phyloP scores from a whole-genome alignment of 192 early-diverging fungal species.

The Martensiomyces pterosporus region DNA sequence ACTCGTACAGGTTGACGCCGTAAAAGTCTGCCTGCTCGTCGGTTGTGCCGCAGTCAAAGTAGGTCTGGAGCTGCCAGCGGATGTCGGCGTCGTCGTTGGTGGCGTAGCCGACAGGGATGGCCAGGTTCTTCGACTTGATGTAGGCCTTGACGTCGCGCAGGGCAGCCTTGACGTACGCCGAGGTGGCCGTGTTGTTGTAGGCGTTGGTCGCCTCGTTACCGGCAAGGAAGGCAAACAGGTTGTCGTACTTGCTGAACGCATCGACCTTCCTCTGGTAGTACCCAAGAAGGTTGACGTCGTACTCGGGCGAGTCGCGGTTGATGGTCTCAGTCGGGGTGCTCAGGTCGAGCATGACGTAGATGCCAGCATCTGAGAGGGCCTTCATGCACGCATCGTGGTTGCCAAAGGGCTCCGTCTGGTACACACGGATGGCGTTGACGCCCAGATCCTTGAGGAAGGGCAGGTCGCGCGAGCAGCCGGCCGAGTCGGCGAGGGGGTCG shows the following conservation, averaged over 20 bases:
- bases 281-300: conserved; percentile 53
- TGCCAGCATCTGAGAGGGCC: conserved; percentile 57
- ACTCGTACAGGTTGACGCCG: conserved; percentile 72
- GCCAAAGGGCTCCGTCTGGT: conserved; percentile 58
- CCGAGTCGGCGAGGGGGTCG: conserved; percentile 61
- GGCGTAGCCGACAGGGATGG: conserved; percentile 72
- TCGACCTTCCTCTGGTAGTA: conserved; percentile 60
- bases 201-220: conserved; percentile 74
- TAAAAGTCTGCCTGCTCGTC: conserved; percentile 64
- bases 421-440: conserved; percentile 68
- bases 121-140: conserved; percentile 48
- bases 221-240: conserved; percentile 65
- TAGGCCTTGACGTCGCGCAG: conserved; percentile 65
- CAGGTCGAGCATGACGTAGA: conserved; percentile 71
- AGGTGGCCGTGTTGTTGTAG: conserved; percentile 55
- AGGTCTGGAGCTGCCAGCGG: conserved; percentile 59
- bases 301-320: conserved; percentile 62
- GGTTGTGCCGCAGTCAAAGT: conserved; percentile 65
- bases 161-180: conserved; percentile 66
- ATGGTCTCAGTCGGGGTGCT: conserved; percentile 57
- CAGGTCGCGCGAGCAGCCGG: conserved; percentile 59
- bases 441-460: conserved; percentile 63
- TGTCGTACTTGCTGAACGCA: conserved; percentile 61
- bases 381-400: conserved; percentile 75
- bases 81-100: conserved; percentile 71